Conservation (phyloP, 73 alveolate genomes). For the Paraurostyla sp. region DNA sequence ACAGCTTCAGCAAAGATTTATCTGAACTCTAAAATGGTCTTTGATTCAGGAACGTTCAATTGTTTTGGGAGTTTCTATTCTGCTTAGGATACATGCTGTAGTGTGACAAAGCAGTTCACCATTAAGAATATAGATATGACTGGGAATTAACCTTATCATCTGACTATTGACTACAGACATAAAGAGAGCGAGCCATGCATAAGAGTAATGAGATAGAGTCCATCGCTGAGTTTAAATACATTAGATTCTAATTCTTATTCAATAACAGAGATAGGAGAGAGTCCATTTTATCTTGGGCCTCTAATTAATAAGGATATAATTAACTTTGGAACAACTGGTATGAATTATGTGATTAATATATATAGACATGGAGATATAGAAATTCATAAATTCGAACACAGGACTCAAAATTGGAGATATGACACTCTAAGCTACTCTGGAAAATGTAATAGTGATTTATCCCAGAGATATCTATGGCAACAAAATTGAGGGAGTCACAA, state of each 20-base stretch:
- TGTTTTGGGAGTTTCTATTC: constrained; percentile 36
- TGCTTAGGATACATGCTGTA: constrained; percentile 12
- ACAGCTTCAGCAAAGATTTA: constrained; percentile 12
- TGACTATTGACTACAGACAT: constrained; percentile 54
- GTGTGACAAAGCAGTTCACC: not conserved
- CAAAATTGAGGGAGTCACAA: constrained; percentile 15
- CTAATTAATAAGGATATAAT: not conserved
- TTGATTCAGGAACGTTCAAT: not conserved
- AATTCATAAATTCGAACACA: constrained; percentile 29
- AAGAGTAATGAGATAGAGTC: not conserved
- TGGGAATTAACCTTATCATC: constrained; percentile 6
- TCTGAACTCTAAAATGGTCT: not conserved
- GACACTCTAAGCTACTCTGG: constrained; percentile 3
- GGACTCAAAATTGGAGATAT: not conserved
- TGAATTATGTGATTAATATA: not conserved
- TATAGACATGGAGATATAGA: constrained; percentile 30
- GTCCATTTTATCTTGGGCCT: constrained; percentile 44
- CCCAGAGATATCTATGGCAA: constrained; percentile 59
- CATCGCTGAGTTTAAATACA: not conserved
- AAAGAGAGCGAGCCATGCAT: constrained; percentile 45
- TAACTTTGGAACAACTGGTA: constrained; percentile 40
- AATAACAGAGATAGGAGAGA: constrained; percentile 44
- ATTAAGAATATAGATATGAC: not conserved
- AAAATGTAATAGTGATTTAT: constrained; percentile 9
- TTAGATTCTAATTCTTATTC: constrained; percentile 6